These are phyloP conservation scores for Gloeopeniophorella convolvens DNA, from an alignment of 768 basidiomycete species.

Conservation along the genomic window DNA sequence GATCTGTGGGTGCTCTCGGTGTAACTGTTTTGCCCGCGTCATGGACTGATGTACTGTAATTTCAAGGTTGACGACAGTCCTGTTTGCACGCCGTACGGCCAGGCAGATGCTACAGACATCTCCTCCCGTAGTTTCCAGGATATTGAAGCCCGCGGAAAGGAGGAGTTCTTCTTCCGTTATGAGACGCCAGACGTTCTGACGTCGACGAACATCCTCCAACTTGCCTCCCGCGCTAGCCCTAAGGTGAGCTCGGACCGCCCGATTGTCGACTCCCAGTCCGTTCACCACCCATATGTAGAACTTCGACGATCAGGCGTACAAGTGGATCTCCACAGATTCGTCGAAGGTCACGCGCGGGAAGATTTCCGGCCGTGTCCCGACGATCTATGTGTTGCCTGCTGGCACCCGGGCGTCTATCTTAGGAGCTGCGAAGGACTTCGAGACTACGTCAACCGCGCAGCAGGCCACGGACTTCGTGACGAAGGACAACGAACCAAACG, in stretches of 20 bases:
- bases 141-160: too few relatives aligned
- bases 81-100: too few relatives aligned
- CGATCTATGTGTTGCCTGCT: slow-evolving; percentile 3
- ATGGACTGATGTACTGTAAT: too few relatives aligned
- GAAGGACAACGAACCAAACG: slow-evolving; percentile 10
- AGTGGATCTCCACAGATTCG: slow-evolving; percentile 4
- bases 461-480: background rate
- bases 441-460: background rate
- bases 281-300: too few relatives aligned
- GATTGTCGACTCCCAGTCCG: background rate
- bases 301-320: slow-evolving; percentile 12
- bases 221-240: background rate
- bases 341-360: background rate
- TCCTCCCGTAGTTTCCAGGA: too few relatives aligned
- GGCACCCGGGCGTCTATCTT: background rate
- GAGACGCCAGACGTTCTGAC: background rate
- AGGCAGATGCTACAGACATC: too few relatives aligned
- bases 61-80: too few relatives aligned
- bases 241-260: background rate
- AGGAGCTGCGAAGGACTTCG: background rate
- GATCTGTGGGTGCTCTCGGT: too few relatives aligned
- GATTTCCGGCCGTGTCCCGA: background rate
- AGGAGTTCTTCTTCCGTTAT: slow-evolving; percentile 11
- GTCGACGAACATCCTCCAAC: background rate
- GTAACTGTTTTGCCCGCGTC: too few relatives aligned